phyloP scores from a whole-genome alignment of 495 filamentous ascomycete genomes.

The Glarea lozoyensis region DNA sequence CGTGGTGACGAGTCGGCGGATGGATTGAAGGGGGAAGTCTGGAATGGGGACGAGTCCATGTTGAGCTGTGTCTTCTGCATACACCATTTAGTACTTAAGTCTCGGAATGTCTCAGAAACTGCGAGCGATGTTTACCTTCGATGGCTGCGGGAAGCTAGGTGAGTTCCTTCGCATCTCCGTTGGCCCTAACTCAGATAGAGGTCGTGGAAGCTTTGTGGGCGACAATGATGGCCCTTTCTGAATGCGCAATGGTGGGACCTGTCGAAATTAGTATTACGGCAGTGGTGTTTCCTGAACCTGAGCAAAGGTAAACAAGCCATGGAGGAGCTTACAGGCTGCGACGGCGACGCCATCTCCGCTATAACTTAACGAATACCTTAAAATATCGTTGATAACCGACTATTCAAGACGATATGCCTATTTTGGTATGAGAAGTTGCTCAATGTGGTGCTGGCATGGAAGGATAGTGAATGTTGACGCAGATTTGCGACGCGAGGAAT shows the following conservation, averaged over 20 bases:
- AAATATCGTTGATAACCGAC: neutral
- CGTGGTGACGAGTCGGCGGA: slow-evolving; percentile 57
- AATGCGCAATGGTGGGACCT: slow-evolving; percentile 52
- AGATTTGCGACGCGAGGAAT: slow-evolving; percentile 16
- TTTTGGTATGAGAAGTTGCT: slow-evolving; percentile 8
- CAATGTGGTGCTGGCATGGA: slow-evolving; percentile 16
- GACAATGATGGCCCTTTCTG: slow-evolving; percentile 41
- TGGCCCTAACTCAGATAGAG: slow-evolving; percentile 49
- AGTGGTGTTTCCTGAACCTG: neutral
- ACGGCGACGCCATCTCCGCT: slow-evolving; percentile 19
- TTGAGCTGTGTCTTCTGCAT: slow-evolving; percentile 43
- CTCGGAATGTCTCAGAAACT: slow-evolving; percentile 15
- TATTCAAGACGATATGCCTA: neutral
- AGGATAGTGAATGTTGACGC: slow-evolving; percentile 6
- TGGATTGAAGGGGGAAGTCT: slow-evolving; percentile 60
- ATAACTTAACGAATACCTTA: neutral
- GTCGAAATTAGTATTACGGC: slow-evolving; percentile 4
- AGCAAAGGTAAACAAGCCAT: neutral
- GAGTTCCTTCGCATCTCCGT: slow-evolving; percentile 59
- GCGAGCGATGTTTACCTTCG: slow-evolving; percentile 44
- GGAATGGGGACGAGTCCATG: slow-evolving; percentile 65
- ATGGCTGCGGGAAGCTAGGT: slow-evolving; percentile 61
- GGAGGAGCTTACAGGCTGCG: slow-evolving; percentile 16
- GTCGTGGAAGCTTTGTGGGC: slow-evolving; percentile 36
- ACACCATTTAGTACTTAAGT: slow-evolving; percentile 18